Base-by-base conservation (phyloP, 2,329 filamentous ascomycete species). In the Botrytis deweyae region DNA sequence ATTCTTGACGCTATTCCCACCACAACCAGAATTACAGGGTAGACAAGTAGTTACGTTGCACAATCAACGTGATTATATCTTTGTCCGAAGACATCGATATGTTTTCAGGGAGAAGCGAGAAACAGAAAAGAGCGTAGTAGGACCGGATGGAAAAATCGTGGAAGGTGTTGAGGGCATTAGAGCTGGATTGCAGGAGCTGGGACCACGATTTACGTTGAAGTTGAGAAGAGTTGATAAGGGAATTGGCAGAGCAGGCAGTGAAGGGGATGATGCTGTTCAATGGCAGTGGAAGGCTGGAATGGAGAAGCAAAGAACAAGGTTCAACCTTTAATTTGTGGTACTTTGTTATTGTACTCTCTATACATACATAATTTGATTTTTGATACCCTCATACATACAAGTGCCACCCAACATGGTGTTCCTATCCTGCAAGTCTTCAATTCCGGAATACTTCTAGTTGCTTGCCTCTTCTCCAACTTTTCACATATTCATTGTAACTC, bases 261-360 rank as follows among this genome's bases (percentile, higher is more conserved):
- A 90, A 75, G 88, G 81, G 22, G 78, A 80, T 46, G 81, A 82
- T 78, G 80, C 80, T 4, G 77, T 82, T 25, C 81, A 97, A 81
- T 98, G 96, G 95, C 90, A 98, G 82, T 99, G 96, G 96, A 97
- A 97, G 85, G 92, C 93, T 18, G 90, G 91, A 81, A 97, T 96
- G 91, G 96, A 99, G 85, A 98, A 98, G 86, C 87, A 93, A 81
- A 88, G 96, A 80, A 98, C 95, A 78, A 91, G 93, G 82, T 99
- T 98, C 85, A 96, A 97, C 83, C 86, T 99, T 81, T 98, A 87
- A 89, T 46, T 16, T 61, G 62, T n/a, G 29, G 36, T 67, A 44
- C 46, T 72, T 29, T 44, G 42, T 52, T 46, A 12, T 58, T 29
- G 52, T 52, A 72, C 46, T 52, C 61, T 33, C n/a, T 44, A 58